phyloP scores from a whole-genome alignment of 2,329 filamentous ascomycete genomes.

The Escovopsis sp. region DNA sequence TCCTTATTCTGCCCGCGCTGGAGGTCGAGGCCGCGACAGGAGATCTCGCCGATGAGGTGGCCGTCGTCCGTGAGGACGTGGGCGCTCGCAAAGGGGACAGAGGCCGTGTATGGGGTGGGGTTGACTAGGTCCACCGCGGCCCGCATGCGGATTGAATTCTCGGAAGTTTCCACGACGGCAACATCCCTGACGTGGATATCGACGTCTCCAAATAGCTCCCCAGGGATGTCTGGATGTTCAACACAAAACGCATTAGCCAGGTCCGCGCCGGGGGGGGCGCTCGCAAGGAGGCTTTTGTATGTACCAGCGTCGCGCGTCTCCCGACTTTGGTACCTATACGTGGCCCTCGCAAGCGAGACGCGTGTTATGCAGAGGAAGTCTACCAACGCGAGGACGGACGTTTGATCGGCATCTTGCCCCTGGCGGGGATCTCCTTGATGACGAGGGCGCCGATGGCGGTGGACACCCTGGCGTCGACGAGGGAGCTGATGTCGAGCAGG shows the following conservation, averaged over 20 bases:
- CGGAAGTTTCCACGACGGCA: conserved; percentile 56
- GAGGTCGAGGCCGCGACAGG: conserved; percentile 48
- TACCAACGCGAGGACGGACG: conserved; percentile 58
- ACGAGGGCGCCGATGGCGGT: conserved; percentile 71
- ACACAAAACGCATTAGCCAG: conserved; percentile 17
- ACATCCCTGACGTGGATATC: conserved; percentile 56
- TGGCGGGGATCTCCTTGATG: conserved; percentile 69
- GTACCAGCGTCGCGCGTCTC: conserved; percentile 4
- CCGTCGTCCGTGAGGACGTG: conserved; percentile 55
- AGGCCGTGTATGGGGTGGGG: conserved; percentile 72
- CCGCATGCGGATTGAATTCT: conserved; percentile 54
- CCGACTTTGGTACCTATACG: conserved; percentile 9
- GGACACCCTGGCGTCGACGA: conserved; percentile 67
- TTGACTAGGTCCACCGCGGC: conserved; percentile 76
- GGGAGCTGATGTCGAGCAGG: conserved; percentile 59
- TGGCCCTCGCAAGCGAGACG: conserved; percentile 13
- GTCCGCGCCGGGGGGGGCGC: conserved; percentile 1
- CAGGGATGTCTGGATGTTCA: conserved; percentile 38
- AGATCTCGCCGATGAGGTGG: conserved; percentile 61
- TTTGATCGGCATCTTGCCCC: conserved; percentile 81
- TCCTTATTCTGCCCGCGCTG: conserved; percentile 57
- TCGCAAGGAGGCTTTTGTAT: background rate
- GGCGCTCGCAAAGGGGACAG: conserved; percentile 66
- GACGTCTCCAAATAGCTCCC: conserved; percentile 32
- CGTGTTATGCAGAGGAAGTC: conserved; percentile 7